These are phyloP conservation scores for Aureobasidium namibiae DNA, from an alignment of 2,329 filamentous ascomycete species.

Conservation along the genomic window DNA sequence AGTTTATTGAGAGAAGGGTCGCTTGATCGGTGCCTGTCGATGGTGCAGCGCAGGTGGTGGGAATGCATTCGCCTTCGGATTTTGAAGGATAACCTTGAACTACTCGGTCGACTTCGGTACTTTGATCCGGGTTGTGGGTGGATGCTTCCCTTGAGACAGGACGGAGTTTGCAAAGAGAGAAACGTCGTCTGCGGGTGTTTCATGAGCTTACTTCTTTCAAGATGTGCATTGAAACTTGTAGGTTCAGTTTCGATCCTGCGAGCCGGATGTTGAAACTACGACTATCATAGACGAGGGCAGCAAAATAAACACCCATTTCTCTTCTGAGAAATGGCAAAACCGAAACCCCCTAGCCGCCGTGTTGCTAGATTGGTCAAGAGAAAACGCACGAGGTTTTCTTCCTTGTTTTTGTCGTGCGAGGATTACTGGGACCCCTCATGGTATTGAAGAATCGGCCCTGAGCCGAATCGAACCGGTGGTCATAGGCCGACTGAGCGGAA, in stretches of 20 bases:
- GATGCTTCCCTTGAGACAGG: no score
- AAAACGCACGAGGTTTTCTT: not conserved
- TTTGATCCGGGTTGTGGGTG: no score
- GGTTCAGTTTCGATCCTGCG: no score
- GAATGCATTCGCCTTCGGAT: not conserved
- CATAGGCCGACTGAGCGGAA: no score
- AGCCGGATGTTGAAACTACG: not conserved
- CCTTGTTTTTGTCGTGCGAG: not conserved
- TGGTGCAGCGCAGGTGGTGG: constrained; percentile 23
- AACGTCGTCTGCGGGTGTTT: no score
- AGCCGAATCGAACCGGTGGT: no score
- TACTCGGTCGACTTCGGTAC: no score
- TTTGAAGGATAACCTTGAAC: not conserved
- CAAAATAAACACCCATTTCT: not conserved
- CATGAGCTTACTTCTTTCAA: no score
- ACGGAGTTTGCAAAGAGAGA: no score
- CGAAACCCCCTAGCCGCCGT: not conserved
- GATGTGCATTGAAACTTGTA: no score
- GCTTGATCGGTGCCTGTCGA: constrained; percentile 38
- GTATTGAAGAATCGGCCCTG: no score
- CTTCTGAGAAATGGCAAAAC: not conserved
- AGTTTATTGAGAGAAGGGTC: constrained; percentile 45
- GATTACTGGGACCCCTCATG: not conserved
- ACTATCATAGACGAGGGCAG: not conserved
- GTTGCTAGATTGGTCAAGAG: not conserved